A percentile compares a stretch with the other conserved stretches of the same genome.
These are phyloP conservation scores for Termitomyces sp. DNA, from an alignment of 768 basidiomycete species.

Conservation along the genomic window DNA sequence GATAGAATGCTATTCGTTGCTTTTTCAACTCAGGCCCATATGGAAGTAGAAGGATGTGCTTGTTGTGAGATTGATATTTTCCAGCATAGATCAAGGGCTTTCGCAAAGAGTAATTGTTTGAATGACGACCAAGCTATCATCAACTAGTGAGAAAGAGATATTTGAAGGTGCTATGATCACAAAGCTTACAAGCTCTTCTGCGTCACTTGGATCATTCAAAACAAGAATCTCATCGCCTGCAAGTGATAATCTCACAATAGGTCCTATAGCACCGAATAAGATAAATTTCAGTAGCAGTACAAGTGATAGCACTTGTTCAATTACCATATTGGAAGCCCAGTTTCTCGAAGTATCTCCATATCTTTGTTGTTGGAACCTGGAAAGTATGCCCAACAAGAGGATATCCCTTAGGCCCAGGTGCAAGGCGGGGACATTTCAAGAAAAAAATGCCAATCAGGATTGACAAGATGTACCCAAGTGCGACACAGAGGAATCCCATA, in stretches of 20 bases:
- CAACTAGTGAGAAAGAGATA: neutral
- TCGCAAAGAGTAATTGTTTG: constrained; percentile 12
- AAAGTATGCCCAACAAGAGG: constrained; percentile 9
- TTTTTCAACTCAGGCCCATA: no score
- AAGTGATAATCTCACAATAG: constrained; percentile 6
- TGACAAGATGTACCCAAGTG: neutral
- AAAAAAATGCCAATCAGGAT: neutral
- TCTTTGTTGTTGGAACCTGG: constrained; percentile 6
- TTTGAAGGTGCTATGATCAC: no score
- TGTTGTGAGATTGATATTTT: constrained; percentile 10
- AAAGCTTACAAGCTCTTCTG: no score
- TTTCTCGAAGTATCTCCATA: constrained; percentile 9
- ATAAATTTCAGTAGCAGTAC: no score
- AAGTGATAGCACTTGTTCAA: neutral
- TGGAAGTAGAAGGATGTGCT: constrained; percentile 9
- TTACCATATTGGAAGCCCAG: constrained; percentile 7
- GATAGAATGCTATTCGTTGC: constrained; percentile 10
- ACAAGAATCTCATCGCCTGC: constrained; percentile 8
- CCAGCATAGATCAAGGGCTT: no score
- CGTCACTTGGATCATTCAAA: constrained; percentile 7
- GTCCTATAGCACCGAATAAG: neutral
- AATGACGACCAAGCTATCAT: constrained; percentile 3
- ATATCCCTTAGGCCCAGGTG: constrained; percentile 5
- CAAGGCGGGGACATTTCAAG: neutral
- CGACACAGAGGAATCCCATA: neutral